Evolutionary conservation across 306 rosid species (phyloP), one percentile per base, ranked within the genome.

Genomic region (Luffa aegyptiaca): DNA sequence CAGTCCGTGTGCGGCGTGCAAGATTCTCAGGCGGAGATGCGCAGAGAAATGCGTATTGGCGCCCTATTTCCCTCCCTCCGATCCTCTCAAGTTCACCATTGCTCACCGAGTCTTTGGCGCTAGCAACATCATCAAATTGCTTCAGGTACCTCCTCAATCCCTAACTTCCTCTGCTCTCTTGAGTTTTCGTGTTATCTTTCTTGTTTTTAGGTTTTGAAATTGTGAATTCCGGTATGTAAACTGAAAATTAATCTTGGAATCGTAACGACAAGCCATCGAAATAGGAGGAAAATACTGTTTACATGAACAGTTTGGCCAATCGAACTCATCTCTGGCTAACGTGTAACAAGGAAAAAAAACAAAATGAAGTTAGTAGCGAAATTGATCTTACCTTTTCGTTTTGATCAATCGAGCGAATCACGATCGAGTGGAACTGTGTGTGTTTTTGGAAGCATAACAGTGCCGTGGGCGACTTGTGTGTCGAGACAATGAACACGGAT

Each of bases 71-170:
- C 82, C 82, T 35, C 82, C 82, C 12, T 64, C 82, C 12, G 82
- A 79, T 36, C 82, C 82, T 18, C 36, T 69, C 20, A 79, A 79
- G 10, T 79, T 79, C 65, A 79, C 82, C 76, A 79, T 79, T 48
- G 82, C 82, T 49, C 82, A 79, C 17, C 82, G 82, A 5, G 64
- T 79, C 31, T 79, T 79, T 8, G 82, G 82, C 13, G 82, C 82
- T 11, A 79, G 82, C 76, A 79, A 79, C 36, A 79, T 79, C 82
- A 79, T 79, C 82, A 79, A 79, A 69, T 65, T 79, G n/a, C 63
- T 79, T 53, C 65, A 49, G 65, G 82, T 66, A 79, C 26, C 8
- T 53, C n/a, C 48, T 39, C 11, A 11, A 70, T 66, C 35, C 51
- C 14, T 66, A 39, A 39, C 17, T 39, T 66, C 10, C 13, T 26